A percentile compares a stretch with the other conserved stretches of the same genome.
Evolutionary conservation across 805 yeast genomes (phyloP).

Genomic region (Saitoella complicata): DNA sequence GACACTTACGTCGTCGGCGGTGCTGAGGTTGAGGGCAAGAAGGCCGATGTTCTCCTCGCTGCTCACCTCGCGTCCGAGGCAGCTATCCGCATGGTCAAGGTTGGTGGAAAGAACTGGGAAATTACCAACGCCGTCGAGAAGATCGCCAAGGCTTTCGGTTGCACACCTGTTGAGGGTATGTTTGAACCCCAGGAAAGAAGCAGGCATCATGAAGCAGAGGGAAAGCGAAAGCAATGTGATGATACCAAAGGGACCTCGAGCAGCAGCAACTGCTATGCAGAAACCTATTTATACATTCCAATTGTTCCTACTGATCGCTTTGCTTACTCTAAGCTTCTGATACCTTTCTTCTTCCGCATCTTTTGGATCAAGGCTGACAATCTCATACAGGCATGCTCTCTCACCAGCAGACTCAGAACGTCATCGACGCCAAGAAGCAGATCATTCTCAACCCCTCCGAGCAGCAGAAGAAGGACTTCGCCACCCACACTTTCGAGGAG

Average conservation of each 20-base stretch:
- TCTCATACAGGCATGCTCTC: slow-evolving; percentile 23
- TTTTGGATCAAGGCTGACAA: too few species aligned
- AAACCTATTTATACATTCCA: too few species aligned
- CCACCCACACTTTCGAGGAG: slow-evolving; percentile 49
- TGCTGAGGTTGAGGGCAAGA: slow-evolving; percentile 31
- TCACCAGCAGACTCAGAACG: slow-evolving; percentile 52
- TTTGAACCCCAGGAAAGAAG: not conserved
- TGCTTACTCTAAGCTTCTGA: too few species aligned
- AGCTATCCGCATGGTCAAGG: slow-evolving; percentile 49
- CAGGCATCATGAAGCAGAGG: too few species aligned
- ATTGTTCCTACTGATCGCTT: too few species aligned
- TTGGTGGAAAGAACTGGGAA: slow-evolving; percentile 59
- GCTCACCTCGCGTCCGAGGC: slow-evolving; percentile 71
- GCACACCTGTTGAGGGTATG: slow-evolving; percentile 59
- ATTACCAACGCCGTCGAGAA: slow-evolving; percentile 50
- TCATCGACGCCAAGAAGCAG: slow-evolving; percentile 58
- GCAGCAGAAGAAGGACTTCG: slow-evolving; percentile 46
- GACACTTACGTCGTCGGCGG: slow-evolving; percentile 53
- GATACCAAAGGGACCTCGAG: too few species aligned
- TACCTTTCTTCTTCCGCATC: too few species aligned
- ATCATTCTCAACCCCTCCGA: slow-evolving; percentile 61
- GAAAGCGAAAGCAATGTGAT: too few species aligned
- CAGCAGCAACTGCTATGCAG: too few species aligned
- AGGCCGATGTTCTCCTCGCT: slow-evolving; percentile 53
- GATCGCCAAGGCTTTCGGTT: slow-evolving; percentile 44